These are phyloP conservation scores for Solanum okadae DNA, from an alignment of 257 asterid species.

Conservation along the genomic window DNA sequence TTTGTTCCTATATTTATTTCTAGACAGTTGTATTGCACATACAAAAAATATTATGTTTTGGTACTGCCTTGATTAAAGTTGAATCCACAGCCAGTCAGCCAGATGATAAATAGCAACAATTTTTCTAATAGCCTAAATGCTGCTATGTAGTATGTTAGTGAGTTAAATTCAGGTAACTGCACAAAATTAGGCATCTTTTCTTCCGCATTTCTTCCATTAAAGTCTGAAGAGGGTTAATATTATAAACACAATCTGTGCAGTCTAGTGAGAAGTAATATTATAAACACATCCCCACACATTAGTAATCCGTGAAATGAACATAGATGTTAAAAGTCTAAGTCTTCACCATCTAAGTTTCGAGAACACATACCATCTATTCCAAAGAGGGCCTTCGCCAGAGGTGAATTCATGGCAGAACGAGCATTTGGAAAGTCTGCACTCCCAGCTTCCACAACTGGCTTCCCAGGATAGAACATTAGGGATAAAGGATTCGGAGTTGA, in stretches of 20 bases:
- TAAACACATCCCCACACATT: background rate
- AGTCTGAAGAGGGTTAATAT: background rate
- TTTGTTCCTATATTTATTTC: background rate
- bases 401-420: slow-evolving; percentile 85
- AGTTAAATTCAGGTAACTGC: background rate
- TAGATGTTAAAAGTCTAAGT: background rate
- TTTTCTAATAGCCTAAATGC: background rate
- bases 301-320: background rate
- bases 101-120: background rate
- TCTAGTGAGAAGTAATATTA: background rate
- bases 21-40: background rate
- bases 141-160: background rate
- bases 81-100: background rate
- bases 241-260: background rate
- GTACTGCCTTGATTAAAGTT: background rate
- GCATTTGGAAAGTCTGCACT: slow-evolving; percentile 91
- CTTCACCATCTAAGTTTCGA: background rate
- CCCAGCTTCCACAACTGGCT: slow-evolving; percentile 79
- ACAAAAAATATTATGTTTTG: background rate
- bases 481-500: slow-evolving; percentile 93
- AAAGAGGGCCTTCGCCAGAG: slow-evolving; percentile 75
- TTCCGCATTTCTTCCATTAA: background rate
- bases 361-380: slow-evolving; percentile 60
- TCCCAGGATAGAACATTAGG: slow-evolving; percentile 95
- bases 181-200: background rate